Evolutionary conservation across 345 rosid genomes (phyloP), one percentile per base, ranked within the genome.

Genomic region (Linum trigynum): DNA sequence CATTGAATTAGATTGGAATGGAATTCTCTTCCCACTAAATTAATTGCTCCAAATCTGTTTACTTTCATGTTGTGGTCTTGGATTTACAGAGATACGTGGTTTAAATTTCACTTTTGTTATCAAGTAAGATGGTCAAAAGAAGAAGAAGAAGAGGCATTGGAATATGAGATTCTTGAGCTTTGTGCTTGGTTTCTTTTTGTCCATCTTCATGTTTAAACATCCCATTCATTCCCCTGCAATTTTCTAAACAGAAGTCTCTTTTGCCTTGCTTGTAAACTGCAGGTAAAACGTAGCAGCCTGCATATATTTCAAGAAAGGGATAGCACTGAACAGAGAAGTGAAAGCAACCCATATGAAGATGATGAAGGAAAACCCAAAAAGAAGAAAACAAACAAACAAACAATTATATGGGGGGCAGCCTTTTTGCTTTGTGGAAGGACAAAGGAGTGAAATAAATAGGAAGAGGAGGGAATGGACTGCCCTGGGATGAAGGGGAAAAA

Each of bases 391-490:
- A n/a, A n/a, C n/a, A n/a, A n/a, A n/a, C n/a, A n/a, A 23, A 23
- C 32, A 23, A 23, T 23, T 23, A 23, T 23, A 23, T 23, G 32
- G 32, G 64, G 72, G 62, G 69, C 76, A 71, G 80, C 78, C 32
- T 23, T 75, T 81, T 77, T 65, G 72, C 78, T 76, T 76, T 70
- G 67, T 61, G 42, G 67, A 59, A 42, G 38, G 38, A 68, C 55
- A 15, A 40, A 15, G 35, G 55, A 39, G 37, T 77, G 50, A 23
- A 23, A 23, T 23, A 23, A 23, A 23, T 23, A 23, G 32, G 32
- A 23, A 23, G 32, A 23, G 32, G 32, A 23, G 32, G 32, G 32
- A 23, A 23, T 23, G 32, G 32, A 23, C 32, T 23, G 32, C 32
- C 32, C 32, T 23, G 32, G 32, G 32, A 23, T 23, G 32, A 23